Base-by-base conservation (phyloP, 169 alveolate species). In the Plasmodium vivax region DNA sequence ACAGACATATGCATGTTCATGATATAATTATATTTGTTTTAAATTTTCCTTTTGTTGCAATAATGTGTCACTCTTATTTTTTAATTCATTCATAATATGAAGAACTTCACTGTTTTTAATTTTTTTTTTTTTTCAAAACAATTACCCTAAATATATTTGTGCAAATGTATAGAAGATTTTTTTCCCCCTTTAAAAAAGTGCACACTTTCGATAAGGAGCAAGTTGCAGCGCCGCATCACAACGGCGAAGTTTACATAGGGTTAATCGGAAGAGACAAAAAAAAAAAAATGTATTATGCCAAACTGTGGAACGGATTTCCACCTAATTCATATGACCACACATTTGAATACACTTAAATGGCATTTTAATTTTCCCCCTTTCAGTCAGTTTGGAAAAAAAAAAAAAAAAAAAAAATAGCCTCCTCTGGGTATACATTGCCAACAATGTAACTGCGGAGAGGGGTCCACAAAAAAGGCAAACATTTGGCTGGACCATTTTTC, bases 41-140 rank as follows among this genome's bases (percentile, higher is more conserved):
- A 36, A 84, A 72, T 16, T 84, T 83, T 83, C 80, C 23, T 56
- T 58, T 62, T 68, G 77, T 83, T 83, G 72, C 82, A 83, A 83
- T 14, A 56, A 83, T 56, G 73, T 58, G 45, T 27, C 34, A 41
- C 10, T 27, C 75, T 84, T 80, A 19, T 34, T 84, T 84, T 84
- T 84, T 84, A 84, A 84, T 84, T 84, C 83, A 72, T 84, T 84
- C 93, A 68, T 84, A 84, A 84, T 84, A 72, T 58, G 82, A 32
- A 83, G 36, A 83, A 58, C 72, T 56, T 84, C 56, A 71, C 75
- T 84, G 43, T 71, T 80, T 43, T 80, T 68, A 68, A 68, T 84
- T 36, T 16, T 84, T 84, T 84, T 83, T 83, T 83, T 83, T 84
- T 84, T 51, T 51, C 45, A 84, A 84, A 84, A 16, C 84, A 84